Percentiles rank a stretch among this genome's conserved stretches.
Conservation (phyloP, 2,329 filamentous ascomycete species). For the Botrytis fragariae region DNA sequence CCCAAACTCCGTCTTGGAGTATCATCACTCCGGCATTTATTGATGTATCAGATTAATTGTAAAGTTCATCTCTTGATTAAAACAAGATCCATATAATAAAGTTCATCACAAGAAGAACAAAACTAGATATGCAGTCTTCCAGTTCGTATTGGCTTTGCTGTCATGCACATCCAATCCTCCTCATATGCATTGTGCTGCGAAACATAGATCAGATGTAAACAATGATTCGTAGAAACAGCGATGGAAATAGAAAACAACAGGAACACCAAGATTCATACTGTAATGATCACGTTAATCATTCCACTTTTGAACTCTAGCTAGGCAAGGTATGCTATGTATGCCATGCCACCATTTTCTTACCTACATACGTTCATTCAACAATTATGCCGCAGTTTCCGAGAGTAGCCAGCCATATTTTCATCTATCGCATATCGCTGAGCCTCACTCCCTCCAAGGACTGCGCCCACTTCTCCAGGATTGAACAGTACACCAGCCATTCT, state of each 20-base stretch:
- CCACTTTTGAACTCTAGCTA: not conserved
- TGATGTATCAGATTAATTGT: constrained; percentile 2
- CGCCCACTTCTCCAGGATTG: constrained; percentile 2
- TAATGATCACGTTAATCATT: not conserved
- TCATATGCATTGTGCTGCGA: not conserved
- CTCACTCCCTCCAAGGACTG: constrained; percentile 1
- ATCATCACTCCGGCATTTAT: not conserved
- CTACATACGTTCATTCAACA: not conserved
- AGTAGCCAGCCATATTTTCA: not conserved
- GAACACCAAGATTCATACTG: not conserved
- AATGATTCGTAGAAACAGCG: not conserved
- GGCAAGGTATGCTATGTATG: not conserved
- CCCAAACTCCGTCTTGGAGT: not conserved
- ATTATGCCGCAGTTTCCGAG: constrained; percentile 13
- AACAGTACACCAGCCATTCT: not conserved
- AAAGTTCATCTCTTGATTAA: not conserved
- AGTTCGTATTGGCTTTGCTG: not conserved
- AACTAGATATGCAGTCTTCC: not conserved
- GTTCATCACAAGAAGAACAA: not conserved
- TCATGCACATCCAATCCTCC: not conserved
- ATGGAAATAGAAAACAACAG: not conserved
- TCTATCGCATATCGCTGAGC: constrained; percentile 4
- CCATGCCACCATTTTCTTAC: not conserved
- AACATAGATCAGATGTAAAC: not conserved
- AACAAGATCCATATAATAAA: not conserved